Percentiles rank a stretch among this genome's conserved stretches.
phyloP scores from a whole-genome alignment of 106 monocot species.

The Phalaenopsis aphrodite region DNA sequence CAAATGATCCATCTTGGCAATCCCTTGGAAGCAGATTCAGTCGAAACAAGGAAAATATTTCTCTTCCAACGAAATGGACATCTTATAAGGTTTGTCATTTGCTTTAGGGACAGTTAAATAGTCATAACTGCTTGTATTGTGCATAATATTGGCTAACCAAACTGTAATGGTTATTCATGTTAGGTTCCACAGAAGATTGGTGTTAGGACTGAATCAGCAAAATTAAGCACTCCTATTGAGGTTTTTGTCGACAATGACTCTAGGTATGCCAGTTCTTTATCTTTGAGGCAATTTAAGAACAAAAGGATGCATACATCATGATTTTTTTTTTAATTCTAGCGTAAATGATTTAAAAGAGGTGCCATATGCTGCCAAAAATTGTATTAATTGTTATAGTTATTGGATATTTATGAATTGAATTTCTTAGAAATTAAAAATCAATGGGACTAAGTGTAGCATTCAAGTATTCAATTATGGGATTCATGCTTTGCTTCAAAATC shows the following conservation, averaged over 20 bases:
- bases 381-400: neutral
- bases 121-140: neutral
- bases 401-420: neutral
- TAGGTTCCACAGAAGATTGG: slow-evolving; percentile 66
- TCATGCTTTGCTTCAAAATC: neutral
- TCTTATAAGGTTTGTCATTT: slow-evolving; percentile 52
- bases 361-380: neutral
- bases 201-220: slow-evolving; percentile 13
- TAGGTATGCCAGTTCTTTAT: slow-evolving; percentile 33
- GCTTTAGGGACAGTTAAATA: neutral
- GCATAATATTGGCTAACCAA: neutral
- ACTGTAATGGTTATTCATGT: neutral
- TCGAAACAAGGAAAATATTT: slow-evolving; percentile 84
- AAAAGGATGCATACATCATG: neutral
- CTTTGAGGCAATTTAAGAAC: neutral
- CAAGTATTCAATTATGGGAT: neutral
- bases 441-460: neutral
- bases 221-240: slow-evolving; percentile 44
- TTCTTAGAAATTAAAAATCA: neutral
- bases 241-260: slow-evolving; percentile 69
- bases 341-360: too few relatives aligned
- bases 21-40: slow-evolving; percentile 50
- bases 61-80: slow-evolving; percentile 64
- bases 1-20: slow-evolving; percentile 45
- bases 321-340: neutral